phyloP scores from a whole-genome alignment of 176 grass and related monocot species.

The Triticum dicoccoides region DNA sequence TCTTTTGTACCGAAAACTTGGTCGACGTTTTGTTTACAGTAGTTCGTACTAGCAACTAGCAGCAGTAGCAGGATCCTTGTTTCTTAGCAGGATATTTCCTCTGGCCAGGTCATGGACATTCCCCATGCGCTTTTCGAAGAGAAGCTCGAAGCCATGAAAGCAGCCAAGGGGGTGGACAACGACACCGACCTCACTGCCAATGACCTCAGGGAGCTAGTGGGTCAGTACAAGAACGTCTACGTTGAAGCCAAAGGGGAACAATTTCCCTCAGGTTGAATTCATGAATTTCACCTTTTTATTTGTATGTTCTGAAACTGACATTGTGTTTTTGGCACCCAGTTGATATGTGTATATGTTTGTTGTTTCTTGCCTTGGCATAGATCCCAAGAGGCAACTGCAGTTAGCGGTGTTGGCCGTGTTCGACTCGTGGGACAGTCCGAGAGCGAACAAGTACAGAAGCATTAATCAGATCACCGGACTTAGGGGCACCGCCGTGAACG shows the following conservation, averaged over 20 bases:
- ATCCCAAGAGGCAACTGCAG: conserved; percentile 74
- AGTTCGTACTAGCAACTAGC: neutral
- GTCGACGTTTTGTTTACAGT: neutral
- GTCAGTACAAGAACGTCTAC: conserved; percentile 85
- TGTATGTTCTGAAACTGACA: neutral
- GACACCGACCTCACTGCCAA: conserved; percentile 74
- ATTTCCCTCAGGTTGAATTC: conserved; percentile 66
- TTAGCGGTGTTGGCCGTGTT: conserved; percentile 79
- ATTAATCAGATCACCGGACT: conserved; percentile 91
- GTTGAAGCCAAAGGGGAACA: conserved; percentile 72
- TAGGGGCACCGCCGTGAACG: conserved; percentile 85
- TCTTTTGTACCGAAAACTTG: neutral
- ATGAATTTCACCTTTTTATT: neutral
- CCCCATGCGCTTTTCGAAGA: conserved; percentile 71
- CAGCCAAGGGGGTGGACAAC: conserved; percentile 42
- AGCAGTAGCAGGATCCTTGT: neutral
- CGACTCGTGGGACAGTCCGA: conserved; percentile 88
- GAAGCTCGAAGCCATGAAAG: conserved; percentile 85
- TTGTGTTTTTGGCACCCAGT: neutral
- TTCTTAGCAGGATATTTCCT: neutral
- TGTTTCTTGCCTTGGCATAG: conserved; percentile 30
- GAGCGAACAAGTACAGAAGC: conserved; percentile 89
- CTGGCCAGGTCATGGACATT: conserved; percentile 76
- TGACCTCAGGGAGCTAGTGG: conserved; percentile 82
- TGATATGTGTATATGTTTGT: neutral